Base-by-base conservation (phyloP, 2,329 filamentous ascomycete species). In the Epichloe typhina region DNA sequence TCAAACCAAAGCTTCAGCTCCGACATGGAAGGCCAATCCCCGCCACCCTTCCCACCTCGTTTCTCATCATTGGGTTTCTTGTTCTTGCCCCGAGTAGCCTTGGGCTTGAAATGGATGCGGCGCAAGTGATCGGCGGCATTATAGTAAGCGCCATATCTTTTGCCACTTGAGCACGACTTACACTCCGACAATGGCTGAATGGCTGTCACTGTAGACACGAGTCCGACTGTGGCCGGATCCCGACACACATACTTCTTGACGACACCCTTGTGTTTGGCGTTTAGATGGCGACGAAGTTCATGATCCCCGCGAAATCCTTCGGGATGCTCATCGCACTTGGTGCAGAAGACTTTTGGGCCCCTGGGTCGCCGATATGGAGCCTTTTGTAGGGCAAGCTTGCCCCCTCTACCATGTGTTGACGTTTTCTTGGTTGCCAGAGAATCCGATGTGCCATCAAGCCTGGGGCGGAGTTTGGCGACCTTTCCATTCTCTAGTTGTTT, bases 51-150 rank as follows among this genome's bases (percentile, higher is more conserved):
- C 12, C 74, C 76, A 9, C 75, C 76, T 13, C 75, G 71, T 63
- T 72, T 77, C 60, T 77, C 74, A 15, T 71, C 69, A 6, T 43
- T 46, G 15, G 53, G 61, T 17, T 55, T 59, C 59, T 68, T 71
- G 44, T 67, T 69, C 59, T 72, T 72, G 37, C 67, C 68, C 13
- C 76, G 70, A 7, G 69, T 62, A 2, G 69, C 62, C 66, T 78
- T 79, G 49, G 73, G 83, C 62, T 85, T 86, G 73, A 96, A 97
- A 64, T 97, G 91, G 0, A 85, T 84, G 47, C 91, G 82, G 41
- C 90, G 79, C 8, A 97, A 76, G 64, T 97, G 91, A 0, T 89
- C 91, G 0, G 89, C 89, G 0, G 90, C 91, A 60, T 97, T 97
- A 69, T 97, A 96, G 69, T 96, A 93, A 15, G 86, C 87, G 3